A percentile compares a stretch with the other conserved stretches of the same genome.
These are phyloP conservation scores for Rhizopogon sp. DNA, from an alignment of 768 basidiomycete genomes.

Conservation along the genomic window DNA sequence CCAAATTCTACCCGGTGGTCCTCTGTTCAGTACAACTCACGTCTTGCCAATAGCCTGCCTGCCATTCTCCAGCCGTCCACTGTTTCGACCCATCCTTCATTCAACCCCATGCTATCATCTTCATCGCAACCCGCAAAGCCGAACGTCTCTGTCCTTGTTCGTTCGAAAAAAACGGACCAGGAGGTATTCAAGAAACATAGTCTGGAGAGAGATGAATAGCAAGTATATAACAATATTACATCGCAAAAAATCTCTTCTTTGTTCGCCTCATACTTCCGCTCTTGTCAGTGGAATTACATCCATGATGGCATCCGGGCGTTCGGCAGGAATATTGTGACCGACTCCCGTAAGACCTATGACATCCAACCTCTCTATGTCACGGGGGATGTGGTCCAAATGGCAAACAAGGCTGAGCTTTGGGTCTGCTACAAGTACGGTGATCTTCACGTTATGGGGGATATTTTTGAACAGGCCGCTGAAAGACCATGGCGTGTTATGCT, in stretches of 20 bases:
- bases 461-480: constrained; percentile 7
- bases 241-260: too few relatives aligned
- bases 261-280: too few relatives aligned
- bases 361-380: too few relatives aligned
- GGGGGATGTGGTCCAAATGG: constrained; percentile 3
- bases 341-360: too few relatives aligned
- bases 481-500: constrained; percentile 13
- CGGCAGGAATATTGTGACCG: too few relatives aligned
- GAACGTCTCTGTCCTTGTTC: background rate
- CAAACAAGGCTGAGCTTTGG: constrained; percentile 1
- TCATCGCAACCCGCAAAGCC: constrained; percentile 8
- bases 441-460: constrained; percentile 7
- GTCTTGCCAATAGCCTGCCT: constrained; percentile 64
- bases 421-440: constrained; percentile 13
- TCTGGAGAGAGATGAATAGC: too few relatives aligned
- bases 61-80: constrained; percentile 38
- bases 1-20: constrained; percentile 34
- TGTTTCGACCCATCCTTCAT: constrained; percentile 13
- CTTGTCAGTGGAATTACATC: too few relatives aligned
- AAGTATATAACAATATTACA: too few relatives aligned
- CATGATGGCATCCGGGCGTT: too few relatives aligned
- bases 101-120: constrained; percentile 16
- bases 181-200: too few relatives aligned
- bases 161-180: too few relatives aligned
- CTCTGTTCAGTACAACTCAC: constrained; percentile 54